Percentiles rank a stretch among this genome's conserved stretches.
Evolutionary conservation across 2,329 filamentous ascomycete genomes (phyloP).

Genomic region (Thermoascus crustaceus): DNA sequence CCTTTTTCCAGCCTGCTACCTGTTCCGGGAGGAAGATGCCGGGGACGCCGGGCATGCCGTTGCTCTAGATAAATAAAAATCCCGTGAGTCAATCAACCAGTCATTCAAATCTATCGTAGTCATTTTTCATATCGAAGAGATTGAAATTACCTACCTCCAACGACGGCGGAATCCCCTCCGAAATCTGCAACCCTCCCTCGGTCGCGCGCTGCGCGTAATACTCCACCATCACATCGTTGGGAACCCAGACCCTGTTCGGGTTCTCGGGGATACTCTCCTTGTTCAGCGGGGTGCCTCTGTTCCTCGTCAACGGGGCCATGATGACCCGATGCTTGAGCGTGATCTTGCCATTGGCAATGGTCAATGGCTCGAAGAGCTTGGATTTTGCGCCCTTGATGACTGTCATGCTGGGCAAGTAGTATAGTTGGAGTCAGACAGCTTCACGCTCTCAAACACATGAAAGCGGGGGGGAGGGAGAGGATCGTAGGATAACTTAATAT

Average conservation of each 20-base stretch:
- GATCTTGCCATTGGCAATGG: constrained; percentile 41
- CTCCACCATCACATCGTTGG: constrained; percentile 33
- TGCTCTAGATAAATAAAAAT: constrained; percentile 25
- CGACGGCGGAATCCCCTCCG: constrained; percentile 30
- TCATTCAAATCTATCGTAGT: too few relatives aligned
- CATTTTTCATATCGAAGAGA: too few relatives aligned
- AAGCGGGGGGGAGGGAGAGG: too few relatives aligned
- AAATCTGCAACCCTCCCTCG: constrained; percentile 29
- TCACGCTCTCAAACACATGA: too few relatives aligned
- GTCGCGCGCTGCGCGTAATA: constrained; percentile 35
- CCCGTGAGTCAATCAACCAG: too few relatives aligned
- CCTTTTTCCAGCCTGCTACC: constrained; percentile 42
- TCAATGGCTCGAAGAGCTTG: constrained; percentile 38
- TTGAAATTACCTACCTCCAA: constrained; percentile 34
- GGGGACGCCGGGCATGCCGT: constrained; percentile 31
- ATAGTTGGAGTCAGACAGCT: too few relatives aligned
- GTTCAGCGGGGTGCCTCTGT: constrained; percentile 42
- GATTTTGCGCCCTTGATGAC: constrained; percentile 11
- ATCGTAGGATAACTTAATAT: too few relatives aligned
- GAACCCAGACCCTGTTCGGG: constrained; percentile 43
- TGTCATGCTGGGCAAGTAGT: too few relatives aligned
- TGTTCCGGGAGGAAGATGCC: constrained; percentile 33
- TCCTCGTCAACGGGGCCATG: constrained; percentile 47
- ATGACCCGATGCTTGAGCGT: constrained; percentile 45
- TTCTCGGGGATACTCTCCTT: constrained; percentile 37